phyloP scores from a whole-genome alignment of 2,329 filamentous ascomycete species.

The Arachnomyces sp. region DNA sequence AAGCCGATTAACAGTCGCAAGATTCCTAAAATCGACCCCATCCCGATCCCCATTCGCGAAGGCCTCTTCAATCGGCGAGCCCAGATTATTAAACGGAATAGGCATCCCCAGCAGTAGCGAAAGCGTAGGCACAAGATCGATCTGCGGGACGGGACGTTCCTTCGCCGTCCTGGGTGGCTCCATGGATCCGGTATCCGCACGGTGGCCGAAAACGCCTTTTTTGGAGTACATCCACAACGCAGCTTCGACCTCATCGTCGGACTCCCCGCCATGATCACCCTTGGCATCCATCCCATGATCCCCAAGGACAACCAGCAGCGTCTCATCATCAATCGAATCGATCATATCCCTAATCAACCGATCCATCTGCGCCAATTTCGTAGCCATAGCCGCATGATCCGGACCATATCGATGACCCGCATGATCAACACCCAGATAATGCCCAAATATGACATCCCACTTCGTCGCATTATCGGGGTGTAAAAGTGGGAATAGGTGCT shows the following conservation, averaged over 20 bases:
- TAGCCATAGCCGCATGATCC: constrained; percentile 81
- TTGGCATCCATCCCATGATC: constrained; percentile 98
- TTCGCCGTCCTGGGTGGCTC: constrained; percentile 62
- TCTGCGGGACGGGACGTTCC: constrained; percentile 65
- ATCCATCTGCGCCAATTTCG: constrained; percentile 90
- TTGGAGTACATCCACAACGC: constrained; percentile 99
- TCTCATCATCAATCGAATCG: constrained; percentile 67
- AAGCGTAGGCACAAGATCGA: constrained; percentile 89
- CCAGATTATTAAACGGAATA: constrained; percentile 93
- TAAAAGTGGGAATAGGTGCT: constrained; percentile 74
- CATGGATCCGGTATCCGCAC: constrained; percentile 52
- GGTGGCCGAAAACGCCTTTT: constrained; percentile 65
- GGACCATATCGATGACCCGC: constrained; percentile 94
- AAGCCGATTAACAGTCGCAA: constrained; percentile 68
- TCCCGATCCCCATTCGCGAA: constrained; percentile 59
- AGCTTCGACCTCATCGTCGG: constrained; percentile 88
- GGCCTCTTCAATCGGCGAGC: constrained; percentile 85
- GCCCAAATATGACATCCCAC: constrained; percentile 93
- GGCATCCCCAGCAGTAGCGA: constrained; percentile 81
- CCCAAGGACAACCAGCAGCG: constrained; percentile 91
- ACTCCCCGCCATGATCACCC: constrained; percentile 97
- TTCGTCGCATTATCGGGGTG: constrained; percentile 53
- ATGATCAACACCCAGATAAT: constrained; percentile 92
- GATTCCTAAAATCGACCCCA: constrained; percentile 61
- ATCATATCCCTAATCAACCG: constrained; percentile 64